phyloP scores from a whole-genome alignment of 176 grass and related monocot species.

The Aegilops sharonensis region DNA sequence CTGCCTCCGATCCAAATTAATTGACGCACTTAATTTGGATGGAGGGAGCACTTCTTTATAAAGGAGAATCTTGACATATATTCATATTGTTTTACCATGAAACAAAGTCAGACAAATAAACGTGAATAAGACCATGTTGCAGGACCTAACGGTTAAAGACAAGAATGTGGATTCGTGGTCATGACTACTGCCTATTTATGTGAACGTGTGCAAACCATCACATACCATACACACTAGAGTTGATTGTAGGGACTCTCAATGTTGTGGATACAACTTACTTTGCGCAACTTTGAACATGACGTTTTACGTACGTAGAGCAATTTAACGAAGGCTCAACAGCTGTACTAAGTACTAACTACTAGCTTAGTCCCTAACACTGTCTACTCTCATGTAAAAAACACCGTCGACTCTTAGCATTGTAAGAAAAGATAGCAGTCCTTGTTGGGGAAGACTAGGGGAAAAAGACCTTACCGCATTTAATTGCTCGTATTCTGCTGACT shows the following conservation, averaged over 20 bases:
- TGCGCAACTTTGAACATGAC: background rate
- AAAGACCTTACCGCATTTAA: constrained; percentile 57
- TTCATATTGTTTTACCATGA: background rate
- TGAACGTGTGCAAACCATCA: background rate
- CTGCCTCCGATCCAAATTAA: no score
- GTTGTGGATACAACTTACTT: constrained; percentile 3
- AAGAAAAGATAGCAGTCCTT: background rate
- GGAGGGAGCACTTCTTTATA: background rate
- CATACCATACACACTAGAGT: constrained; percentile 14
- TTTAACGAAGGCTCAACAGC: background rate
- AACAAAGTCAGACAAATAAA: constrained; percentile 1
- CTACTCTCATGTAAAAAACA: constrained; percentile 14
- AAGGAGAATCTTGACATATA: constrained; percentile 13
- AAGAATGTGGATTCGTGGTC: background rate
- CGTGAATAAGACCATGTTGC: background rate
- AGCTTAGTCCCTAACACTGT: background rate
- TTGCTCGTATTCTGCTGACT: constrained; percentile 69
- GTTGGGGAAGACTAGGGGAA: background rate
- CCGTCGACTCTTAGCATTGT: background rate
- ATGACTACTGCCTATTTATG: constrained; percentile 17
- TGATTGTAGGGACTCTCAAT: constrained; percentile 21
- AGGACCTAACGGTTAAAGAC: background rate
- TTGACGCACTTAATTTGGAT: no score
- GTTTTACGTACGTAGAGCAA: background rate
- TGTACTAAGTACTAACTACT: background rate